Conservation (phyloP, 441 rosid genomes). For the Capsella rubella region DNA sequence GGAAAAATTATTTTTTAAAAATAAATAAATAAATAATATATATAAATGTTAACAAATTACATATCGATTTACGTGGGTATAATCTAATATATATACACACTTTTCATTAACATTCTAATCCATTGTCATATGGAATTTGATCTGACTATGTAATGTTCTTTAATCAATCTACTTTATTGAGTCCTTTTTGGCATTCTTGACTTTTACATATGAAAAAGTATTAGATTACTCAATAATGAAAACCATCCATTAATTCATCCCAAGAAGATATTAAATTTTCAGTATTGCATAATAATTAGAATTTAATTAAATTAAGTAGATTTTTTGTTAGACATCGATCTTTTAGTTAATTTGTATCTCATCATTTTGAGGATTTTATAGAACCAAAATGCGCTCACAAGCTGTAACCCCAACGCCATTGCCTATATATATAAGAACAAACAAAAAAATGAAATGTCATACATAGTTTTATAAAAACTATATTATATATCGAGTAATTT, state of each 20-base stretch:
- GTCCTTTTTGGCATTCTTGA: not conserved
- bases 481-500: not conserved
- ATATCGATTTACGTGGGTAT: too few species aligned
- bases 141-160: too few species aligned
- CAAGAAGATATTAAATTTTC: too few species aligned
- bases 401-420: slow-evolving; percentile 73
- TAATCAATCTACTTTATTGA: too few species aligned
- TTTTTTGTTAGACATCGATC: slow-evolving; percentile 21
- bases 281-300: not conserved
- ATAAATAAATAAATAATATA: too few species aligned
- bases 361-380: slow-evolving; percentile 78
- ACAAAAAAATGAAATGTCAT: not conserved
- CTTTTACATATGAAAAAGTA: not conserved
- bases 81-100: too few species aligned
- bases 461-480: not conserved
- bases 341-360: slow-evolving; percentile 58
- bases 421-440: slow-evolving; percentile 46
- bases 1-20: too few species aligned
- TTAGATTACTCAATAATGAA: too few species aligned
- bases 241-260: too few species aligned
- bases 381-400: slow-evolving; percentile 88
- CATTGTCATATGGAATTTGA: too few species aligned
- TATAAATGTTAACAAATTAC: too few species aligned
- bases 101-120: too few species aligned
- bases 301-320: not conserved